Conservation (phyloP, 176 grass and related monocot genomes). For the Carex cristatella region DNA sequence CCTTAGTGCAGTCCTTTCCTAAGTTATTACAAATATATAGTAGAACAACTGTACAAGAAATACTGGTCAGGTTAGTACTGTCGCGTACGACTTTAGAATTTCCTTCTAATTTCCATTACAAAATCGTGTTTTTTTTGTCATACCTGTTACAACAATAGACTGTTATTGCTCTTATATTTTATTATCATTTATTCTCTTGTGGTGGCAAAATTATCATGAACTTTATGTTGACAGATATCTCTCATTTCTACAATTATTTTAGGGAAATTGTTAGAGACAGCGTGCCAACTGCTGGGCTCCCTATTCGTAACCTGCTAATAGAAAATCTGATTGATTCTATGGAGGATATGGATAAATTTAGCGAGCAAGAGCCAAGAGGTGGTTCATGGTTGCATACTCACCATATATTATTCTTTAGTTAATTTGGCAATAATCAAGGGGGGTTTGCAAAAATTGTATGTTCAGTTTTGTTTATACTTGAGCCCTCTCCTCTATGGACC, state of each 20-base stretch:
- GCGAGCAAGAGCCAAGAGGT: background rate
- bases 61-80: constrained; percentile 25
- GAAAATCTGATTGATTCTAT: constrained; percentile 13
- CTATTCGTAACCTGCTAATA: constrained; percentile 65
- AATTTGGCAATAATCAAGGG: constrained; percentile 4
- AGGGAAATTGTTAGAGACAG: constrained; percentile 71
- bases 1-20: background rate
- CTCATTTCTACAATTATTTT: constrained; percentile 14
- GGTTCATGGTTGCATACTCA: background rate
- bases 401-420: constrained; percentile 10
- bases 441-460: too few species aligned
- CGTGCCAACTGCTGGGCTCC: constrained; percentile 54
- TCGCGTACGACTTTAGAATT: background rate
- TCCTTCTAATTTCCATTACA: too few species aligned
- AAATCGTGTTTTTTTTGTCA: too few species aligned
- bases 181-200: too few species aligned
- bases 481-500: background rate
- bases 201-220: background rate
- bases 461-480: background rate
- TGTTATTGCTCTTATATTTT: too few species aligned
- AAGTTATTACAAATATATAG: background rate
- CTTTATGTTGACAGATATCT: background rate
- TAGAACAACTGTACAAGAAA: background rate
- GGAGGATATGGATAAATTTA: constrained; percentile 30
- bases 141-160: too few species aligned